A percentile compares a stretch with the other conserved stretches of the same genome.
Evolutionary conservation across 179 eudicot genomes (phyloP).

Genomic region (Silene noctiflora): DNA sequence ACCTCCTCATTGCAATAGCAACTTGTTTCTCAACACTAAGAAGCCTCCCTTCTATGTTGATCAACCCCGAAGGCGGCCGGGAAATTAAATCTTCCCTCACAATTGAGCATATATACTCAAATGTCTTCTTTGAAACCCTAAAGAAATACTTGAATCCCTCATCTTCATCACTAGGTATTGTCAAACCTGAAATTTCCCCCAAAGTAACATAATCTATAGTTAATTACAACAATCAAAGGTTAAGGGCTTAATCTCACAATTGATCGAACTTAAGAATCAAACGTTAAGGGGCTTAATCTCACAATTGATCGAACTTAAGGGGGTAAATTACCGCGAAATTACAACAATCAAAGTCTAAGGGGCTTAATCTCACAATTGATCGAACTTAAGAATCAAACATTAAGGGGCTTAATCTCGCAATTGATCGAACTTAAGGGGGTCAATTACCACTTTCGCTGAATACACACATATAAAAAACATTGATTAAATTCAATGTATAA

Average conservation of each 20-base stretch:
- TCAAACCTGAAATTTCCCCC: conserved; percentile 44
- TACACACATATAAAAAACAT: background rate
- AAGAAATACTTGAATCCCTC: conserved; percentile 88
- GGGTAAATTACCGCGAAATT: background rate
- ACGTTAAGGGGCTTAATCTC: no score
- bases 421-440: no score
- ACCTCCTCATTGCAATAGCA: conserved; percentile 80
- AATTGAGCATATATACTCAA: conserved; percentile 83
- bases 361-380: no score
- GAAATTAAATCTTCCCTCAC: conserved; percentile 87
- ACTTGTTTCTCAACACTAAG: conserved; percentile 98
- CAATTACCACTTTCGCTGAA: background rate
- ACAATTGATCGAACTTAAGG: no score
- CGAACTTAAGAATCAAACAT: no score
- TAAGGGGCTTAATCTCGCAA: no score
- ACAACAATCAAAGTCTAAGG: no score
- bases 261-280: no score
- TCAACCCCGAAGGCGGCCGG: conserved; percentile 93
- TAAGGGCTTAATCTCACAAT: no score
- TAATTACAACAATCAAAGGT: conserved; percentile 5
- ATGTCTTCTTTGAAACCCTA: conserved; percentile 78
- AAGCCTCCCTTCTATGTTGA: conserved; percentile 95
- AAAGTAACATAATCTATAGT: conserved; percentile 10
- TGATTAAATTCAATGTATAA: background rate
- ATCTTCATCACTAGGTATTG: conserved; percentile 58